Percentiles rank a stretch among this genome's conserved stretches.
phyloP scores from a whole-genome alignment of 805 yeast genomes.

The Candida silvatica region DNA sequence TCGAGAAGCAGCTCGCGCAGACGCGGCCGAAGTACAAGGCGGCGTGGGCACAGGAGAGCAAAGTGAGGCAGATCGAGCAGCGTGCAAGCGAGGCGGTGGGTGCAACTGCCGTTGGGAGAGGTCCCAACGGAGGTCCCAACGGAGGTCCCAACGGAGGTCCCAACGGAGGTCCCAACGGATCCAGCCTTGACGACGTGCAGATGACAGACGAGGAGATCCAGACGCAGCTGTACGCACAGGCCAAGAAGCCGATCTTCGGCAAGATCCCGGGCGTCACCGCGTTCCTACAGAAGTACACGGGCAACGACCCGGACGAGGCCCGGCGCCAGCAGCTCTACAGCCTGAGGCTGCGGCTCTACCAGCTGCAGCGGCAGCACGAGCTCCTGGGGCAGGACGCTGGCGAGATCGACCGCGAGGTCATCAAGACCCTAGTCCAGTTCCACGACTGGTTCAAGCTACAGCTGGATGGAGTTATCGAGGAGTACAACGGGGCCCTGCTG shows the following conservation, averaged over 20 bases:
- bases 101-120: constrained; percentile 2
- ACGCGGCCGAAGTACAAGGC: constrained; percentile 17
- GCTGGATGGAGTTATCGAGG: constrained; percentile 11
- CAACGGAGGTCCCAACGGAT: constrained; percentile 1
- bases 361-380: constrained; percentile 23
- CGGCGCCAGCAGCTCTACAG: constrained; percentile 22
- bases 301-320: constrained; percentile 26
- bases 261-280: constrained; percentile 28
- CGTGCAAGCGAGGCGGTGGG: constrained; percentile 20
- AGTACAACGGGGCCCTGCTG: constrained; percentile 16
- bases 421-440: constrained; percentile 18
- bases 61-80: constrained; percentile 23
- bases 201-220: constrained; percentile 25
- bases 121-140: neutral
- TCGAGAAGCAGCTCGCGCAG: constrained; percentile 19
- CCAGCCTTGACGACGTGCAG: constrained; percentile 5
- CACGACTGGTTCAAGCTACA: constrained; percentile 25
- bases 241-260: constrained; percentile 21
- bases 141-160: no score
- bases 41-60: constrained; percentile 22
- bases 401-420: constrained; percentile 16
- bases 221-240: constrained; percentile 20
- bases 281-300: constrained; percentile 25
- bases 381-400: constrained; percentile 18
- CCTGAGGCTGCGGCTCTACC: constrained; percentile 21